These are phyloP conservation scores for Oryza brachyantha DNA, from an alignment of 176 grass and related monocot genomes.

Conservation along the genomic window DNA sequence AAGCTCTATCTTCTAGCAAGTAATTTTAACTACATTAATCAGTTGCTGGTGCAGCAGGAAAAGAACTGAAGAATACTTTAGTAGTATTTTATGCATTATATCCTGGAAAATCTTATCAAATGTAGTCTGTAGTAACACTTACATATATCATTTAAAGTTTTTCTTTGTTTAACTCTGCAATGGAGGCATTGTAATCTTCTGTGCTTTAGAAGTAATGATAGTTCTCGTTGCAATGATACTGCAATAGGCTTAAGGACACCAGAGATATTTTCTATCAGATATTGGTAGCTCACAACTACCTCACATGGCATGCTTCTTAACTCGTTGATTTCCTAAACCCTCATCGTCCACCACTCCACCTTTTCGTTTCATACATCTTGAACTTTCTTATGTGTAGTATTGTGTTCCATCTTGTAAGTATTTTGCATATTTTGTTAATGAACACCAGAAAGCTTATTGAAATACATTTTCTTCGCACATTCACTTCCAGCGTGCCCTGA, in stretches of 20 bases:
- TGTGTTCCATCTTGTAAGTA: background rate
- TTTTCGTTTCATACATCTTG: background rate
- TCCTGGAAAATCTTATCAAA: background rate
- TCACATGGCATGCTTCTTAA: background rate
- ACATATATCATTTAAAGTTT: background rate
- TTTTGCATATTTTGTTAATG: background rate
- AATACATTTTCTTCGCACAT: conserved; percentile 16
- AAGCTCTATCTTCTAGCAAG: background rate
- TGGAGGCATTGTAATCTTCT: background rate
- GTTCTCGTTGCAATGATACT: background rate
- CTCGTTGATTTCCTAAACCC: background rate
- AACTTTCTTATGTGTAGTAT: background rate
- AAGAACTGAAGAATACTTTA: background rate
- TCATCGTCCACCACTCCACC: background rate
- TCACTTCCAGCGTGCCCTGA: background rate
- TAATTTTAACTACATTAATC: background rate
- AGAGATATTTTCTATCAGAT: background rate
- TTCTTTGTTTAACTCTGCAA: background rate
- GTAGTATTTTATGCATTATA: background rate
- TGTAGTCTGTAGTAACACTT: background rate
- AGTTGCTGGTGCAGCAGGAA: background rate
- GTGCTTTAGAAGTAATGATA: background rate
- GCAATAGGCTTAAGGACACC: background rate
- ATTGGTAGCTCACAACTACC: background rate
- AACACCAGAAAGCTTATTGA: background rate